Evolutionary conservation across 768 basidiomycete species (phyloP), one percentile per base, ranked within the genome.

Genomic region (Trametes meyenii): DNA sequence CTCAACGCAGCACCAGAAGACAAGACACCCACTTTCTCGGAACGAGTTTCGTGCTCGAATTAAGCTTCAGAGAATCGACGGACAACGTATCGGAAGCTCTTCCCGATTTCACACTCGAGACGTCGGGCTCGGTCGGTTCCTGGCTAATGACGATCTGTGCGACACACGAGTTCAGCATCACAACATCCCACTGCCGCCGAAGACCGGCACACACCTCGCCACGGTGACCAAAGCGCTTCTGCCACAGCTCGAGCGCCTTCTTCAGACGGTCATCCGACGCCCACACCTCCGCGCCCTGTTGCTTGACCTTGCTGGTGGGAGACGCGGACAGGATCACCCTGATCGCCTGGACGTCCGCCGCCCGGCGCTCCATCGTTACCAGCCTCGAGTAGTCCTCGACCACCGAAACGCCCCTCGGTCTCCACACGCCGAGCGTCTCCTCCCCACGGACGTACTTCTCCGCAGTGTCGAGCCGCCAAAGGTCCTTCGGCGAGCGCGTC

Each of bases 361-460:
- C 85, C 40, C 86, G 81, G 39, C 81, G 79, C 72, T 94, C 91
- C 50, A 85, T 89, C 44, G 79, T 81, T 14, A 88, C 79, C n/a
- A 94, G 75, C 60, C 87, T 82, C 50, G 79, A 79, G 70, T 92
- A 90, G 70, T 98, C 96, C 65, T 96, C 88, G 26, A 99, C 89
- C 11, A 94, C 87, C 1, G 89, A 88, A 26, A 98, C 82, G 10
- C 96, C 93, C 46, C 96, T 83, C 45, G 96, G 87, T 66, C 86
- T 90, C 96, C 96, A 98, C 19, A 80, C 73, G 6, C 83, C 86
- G 29, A 98, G 80, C 3, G 80, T 74, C 68, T 98, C 96, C 72
- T 98, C 96, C 8, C 96, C 96, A 46, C 88, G 83, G 0, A 99
- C 95, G 74, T 96, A 98, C 72, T 94, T 96, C 75, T 92, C 90